Conservation (phyloP, 2,329 filamentous ascomycete species). For the Verticillium dahliae region DNA sequence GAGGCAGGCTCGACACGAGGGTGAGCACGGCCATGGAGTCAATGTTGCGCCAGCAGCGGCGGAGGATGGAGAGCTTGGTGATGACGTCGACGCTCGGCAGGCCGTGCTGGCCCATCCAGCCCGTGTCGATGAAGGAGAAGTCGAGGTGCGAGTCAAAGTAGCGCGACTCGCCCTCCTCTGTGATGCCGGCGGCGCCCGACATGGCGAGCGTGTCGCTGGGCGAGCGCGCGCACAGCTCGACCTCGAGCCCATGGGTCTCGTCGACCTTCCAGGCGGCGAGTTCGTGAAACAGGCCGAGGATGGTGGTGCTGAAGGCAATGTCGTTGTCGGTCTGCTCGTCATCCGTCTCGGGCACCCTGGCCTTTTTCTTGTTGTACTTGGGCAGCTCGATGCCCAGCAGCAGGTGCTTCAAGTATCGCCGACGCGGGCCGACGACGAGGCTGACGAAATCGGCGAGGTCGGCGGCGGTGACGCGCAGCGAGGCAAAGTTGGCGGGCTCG, state of each 20-base stretch:
- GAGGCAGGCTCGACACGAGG: conserved; percentile 14
- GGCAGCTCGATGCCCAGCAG: conserved; percentile 16
- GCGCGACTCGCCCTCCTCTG: conserved; percentile 15
- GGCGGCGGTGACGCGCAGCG: conserved; percentile 11
- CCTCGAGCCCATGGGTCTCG: conserved; percentile 10
- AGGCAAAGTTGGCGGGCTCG: conserved; percentile 16
- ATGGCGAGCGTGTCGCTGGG: conserved; percentile 14
- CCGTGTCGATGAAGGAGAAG: conserved; percentile 12
- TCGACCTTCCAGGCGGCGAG: conserved; percentile 13
- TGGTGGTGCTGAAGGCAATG: conserved; percentile 14
- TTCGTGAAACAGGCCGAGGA: conserved; percentile 17
- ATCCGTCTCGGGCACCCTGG: conserved; percentile 13
- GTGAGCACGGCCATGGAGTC: conserved; percentile 12
- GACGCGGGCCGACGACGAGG: conserved; percentile 12
- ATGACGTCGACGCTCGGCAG: conserved; percentile 14
- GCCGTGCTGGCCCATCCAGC: conserved; percentile 12
- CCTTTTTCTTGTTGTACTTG: conserved; percentile 11
- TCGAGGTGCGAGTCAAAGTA: conserved; percentile 17
- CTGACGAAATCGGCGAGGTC: conserved; percentile 15
- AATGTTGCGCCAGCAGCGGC: conserved; percentile 15
- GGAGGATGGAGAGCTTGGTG: conserved; percentile 11
- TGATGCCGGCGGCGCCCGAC: conserved; percentile 14
- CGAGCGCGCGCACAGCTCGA: conserved; percentile 17
- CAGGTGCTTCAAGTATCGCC: conserved; percentile 14
- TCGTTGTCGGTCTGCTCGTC: conserved; percentile 19